phyloP scores from a whole-genome alignment of 257 asterid genomes.

The Nicotiana noctiflora region DNA sequence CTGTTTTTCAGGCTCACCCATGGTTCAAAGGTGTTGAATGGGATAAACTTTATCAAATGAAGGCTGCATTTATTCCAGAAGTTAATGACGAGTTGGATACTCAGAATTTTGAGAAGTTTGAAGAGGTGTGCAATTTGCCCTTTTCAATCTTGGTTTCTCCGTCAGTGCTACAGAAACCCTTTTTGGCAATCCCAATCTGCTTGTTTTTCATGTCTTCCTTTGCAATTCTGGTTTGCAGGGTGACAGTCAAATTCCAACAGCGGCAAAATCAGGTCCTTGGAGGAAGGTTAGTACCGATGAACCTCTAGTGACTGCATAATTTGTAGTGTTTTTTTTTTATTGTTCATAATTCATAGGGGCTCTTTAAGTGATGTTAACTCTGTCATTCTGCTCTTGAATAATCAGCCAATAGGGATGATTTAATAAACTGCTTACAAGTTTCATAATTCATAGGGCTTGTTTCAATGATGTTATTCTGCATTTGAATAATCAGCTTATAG shows the following conservation, averaged over 20 bases:
- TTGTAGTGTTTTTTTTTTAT: neutral
- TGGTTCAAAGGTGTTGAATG: conserved; percentile 87
- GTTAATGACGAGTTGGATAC: conserved; percentile 94
- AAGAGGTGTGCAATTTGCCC: conserved; percentile 45
- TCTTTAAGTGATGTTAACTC: neutral
- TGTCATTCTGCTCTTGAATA: neutral
- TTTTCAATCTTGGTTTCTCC: conserved; percentile 5
- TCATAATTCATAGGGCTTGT: neutral
- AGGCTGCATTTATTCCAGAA: conserved; percentile 94
- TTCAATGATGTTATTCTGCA: neutral
- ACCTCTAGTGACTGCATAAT: neutral
- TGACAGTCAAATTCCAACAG: conserved; percentile 53
- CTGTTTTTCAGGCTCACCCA: conserved; percentile 70
- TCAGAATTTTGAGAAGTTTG: conserved; percentile 96
- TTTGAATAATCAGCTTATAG: neutral
- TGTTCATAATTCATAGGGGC: neutral
- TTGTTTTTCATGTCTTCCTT: conserved; percentile 11
- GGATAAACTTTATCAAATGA: conserved; percentile 77
- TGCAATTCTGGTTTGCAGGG: conserved; percentile 36
- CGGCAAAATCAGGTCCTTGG: conserved; percentile 96
- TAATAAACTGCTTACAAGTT: neutral
- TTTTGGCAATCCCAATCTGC: neutral
- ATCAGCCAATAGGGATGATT: neutral
- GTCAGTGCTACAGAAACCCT: conserved; percentile 5
- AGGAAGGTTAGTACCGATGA: conserved; percentile 65